These are phyloP conservation scores for Mariannaea elegans DNA, from an alignment of 2,329 filamentous ascomycete species.

Conservation along the genomic window DNA sequence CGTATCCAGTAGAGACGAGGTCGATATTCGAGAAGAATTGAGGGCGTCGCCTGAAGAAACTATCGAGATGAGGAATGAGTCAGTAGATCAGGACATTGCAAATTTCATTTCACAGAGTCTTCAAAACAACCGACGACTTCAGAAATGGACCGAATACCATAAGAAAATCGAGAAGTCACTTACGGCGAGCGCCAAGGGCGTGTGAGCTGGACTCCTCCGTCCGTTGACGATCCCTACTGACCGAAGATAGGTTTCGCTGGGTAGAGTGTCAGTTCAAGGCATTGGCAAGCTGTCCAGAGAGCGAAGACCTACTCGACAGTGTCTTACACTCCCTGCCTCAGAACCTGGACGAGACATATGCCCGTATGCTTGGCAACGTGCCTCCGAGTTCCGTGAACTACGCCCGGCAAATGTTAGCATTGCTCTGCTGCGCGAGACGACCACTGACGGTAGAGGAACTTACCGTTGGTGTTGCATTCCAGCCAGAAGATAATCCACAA, in stretches of 20 bases:
- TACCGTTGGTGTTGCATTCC: conserved; percentile 4
- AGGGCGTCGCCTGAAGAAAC: conserved; percentile 22
- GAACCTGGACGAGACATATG: conserved; percentile 41
- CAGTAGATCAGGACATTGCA: background rate
- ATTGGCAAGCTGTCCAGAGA: conserved; percentile 20
- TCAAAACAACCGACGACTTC: conserved; percentile 10
- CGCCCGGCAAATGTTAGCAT: conserved; percentile 1
- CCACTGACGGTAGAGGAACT: conserved; percentile 9
- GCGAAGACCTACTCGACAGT: conserved; percentile 26
- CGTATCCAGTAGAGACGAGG: conserved; percentile 46
- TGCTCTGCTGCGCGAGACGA: conserved; percentile 13
- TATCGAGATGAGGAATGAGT: conserved; percentile 17
- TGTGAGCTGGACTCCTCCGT: background rate
- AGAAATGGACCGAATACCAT: conserved; percentile 12
- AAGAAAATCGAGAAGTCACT: conserved; percentile 13
- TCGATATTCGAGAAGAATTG: conserved; percentile 41
- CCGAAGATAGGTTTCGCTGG: conserved; percentile 35
- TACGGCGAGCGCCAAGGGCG: conserved; percentile 7
- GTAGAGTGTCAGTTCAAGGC: conserved; percentile 33
- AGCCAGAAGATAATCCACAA: background rate
- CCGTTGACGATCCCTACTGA: background rate
- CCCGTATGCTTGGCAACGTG: conserved; percentile 24
- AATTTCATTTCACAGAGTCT: conserved; percentile 20
- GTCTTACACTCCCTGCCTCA: conserved; percentile 40
- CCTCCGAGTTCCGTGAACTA: background rate